Base-by-base conservation (phyloP, 805 yeast species). In the Isabelozyma rhagii region DNA sequence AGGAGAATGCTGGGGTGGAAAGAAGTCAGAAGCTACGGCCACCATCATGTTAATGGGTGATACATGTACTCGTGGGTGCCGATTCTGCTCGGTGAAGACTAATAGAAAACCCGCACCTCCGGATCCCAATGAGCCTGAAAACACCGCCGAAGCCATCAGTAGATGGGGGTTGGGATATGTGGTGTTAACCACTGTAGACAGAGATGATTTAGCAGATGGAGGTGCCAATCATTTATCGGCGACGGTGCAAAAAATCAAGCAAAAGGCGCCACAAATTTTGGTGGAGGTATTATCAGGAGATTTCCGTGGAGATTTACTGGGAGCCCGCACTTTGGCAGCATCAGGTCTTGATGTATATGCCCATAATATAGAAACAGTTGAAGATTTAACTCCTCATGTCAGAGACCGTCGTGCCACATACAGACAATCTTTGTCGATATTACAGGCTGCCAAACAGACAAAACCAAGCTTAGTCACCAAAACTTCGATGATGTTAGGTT, bases 1-100 rank as follows among this genome's bases (percentile, higher is more conserved):
- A 54, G 97, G 98, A 47, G 99, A 94, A 67, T 94, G 99, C 70
- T 94, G 99, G 99, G 98, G 99, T 49, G 99, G 99, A 29, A 82
- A 85, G 60, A 86, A 92, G 66, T 82, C 93, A 6, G 93, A 90
- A 55, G 97, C 99, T 3, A 90, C 97, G 7, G 97, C 97, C 5
- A 94, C 99, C 1, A 94, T 94, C 58, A 94, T 94, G 99, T 76
- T 94, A 51, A 79, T 94, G 80, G 99, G 99, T 53, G 99, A 94
- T 61, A 94, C 99, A 0, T 94, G 99, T 71, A 94, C 99, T 1
- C 80, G 99, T 71, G 99, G 99, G n/a, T 94, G 99, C 66, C 79
- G 99, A 55, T 94, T 94, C 71, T 94, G 99, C 67, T 89, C 97
- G 1, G 99, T 94, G 44, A 94, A 94, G 68, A 94, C 99, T 1